Percentiles rank a stretch among this genome's conserved stretches.
Evolutionary conservation across 1,139 yeast species (phyloP).

Genomic region (Hemisphaericaspora subhashii): DNA sequence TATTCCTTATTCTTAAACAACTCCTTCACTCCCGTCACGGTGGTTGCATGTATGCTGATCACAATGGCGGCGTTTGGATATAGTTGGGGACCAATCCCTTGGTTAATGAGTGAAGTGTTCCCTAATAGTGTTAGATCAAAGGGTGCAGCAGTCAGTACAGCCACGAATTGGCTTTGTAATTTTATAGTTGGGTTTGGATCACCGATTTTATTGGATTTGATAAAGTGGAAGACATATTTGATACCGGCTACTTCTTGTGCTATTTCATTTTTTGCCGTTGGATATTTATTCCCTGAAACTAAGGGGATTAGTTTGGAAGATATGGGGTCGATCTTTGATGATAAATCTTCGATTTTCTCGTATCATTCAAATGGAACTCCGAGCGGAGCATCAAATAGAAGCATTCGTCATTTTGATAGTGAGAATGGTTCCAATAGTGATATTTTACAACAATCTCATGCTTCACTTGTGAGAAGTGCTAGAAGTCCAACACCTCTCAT

Average conservation of each 20-base stretch:
- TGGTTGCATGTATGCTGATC: slow-evolving; percentile 72
- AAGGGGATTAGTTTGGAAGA: slow-evolving; percentile 55
- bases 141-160: slow-evolving; percentile 89
- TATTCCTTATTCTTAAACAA: slow-evolving; percentile 62
- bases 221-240: slow-evolving; percentile 78
- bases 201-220: slow-evolving; percentile 75
- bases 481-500: not conserved
- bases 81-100: slow-evolving; percentile 94
- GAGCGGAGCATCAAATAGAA: slow-evolving; percentile 4
- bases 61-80: slow-evolving; percentile 87
- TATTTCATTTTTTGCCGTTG: slow-evolving; percentile 59
- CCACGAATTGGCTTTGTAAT: slow-evolving; percentile 93
- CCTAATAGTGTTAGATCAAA: slow-evolving; percentile 88
- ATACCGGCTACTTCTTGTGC: slow-evolving; percentile 79
- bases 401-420: not conserved
- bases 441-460: not conserved
- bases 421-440: not conserved
- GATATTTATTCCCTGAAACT: slow-evolving; percentile 53
- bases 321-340: slow-evolving; percentile 54
- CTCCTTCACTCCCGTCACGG: slow-evolving; percentile 64
- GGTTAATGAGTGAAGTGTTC: slow-evolving; percentile 89
- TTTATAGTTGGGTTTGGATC: slow-evolving; percentile 90
- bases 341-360: slow-evolving; percentile 44
- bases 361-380: slow-evolving; percentile 35
- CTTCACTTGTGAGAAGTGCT: not conserved